phyloP scores from a whole-genome alignment of 1,284 basidiomycete species.

The Pulveroboletus sp. region DNA sequence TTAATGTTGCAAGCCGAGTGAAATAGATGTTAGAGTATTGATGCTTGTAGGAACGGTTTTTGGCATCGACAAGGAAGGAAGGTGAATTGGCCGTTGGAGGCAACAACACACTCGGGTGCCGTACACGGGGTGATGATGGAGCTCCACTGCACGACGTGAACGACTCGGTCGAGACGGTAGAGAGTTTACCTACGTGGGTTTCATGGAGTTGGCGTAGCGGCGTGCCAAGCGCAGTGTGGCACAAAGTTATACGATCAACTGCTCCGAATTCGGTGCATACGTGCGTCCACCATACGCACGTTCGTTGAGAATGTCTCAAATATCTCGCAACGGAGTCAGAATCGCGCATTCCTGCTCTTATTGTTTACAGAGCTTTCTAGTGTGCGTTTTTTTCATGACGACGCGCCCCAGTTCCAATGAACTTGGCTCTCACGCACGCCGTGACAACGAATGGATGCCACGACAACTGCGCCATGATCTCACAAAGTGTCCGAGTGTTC shows the following conservation, averaged over 20 bases:
- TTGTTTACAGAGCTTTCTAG: too few species aligned
- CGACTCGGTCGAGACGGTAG: not conserved
- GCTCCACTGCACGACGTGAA: constrained; percentile 18
- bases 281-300: too few species aligned
- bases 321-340: too few species aligned
- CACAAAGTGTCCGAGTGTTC: too few species aligned
- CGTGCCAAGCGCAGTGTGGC: not conserved
- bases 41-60: constrained; percentile 73
- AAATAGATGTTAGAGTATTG: constrained; percentile 97
- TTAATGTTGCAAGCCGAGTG: constrained; percentile 67
- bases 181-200: constrained; percentile 9
- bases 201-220: not conserved
- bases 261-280: too few species aligned
- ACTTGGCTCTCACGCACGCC: too few species aligned
- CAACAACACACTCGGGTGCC: constrained; percentile 36
- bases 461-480: not conserved
- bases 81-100: constrained; percentile 45
- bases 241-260: too few species aligned
- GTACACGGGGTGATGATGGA: constrained; percentile 20
- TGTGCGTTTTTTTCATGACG: too few species aligned
- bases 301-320: too few species aligned
- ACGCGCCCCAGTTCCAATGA: too few species aligned
- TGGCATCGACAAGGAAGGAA: constrained; percentile 56
- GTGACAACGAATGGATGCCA: too few species aligned
- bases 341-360: too few species aligned